phyloP scores from a whole-genome alignment of 176 grass and related monocot genomes.

The Urochloa ruziziensis region DNA sequence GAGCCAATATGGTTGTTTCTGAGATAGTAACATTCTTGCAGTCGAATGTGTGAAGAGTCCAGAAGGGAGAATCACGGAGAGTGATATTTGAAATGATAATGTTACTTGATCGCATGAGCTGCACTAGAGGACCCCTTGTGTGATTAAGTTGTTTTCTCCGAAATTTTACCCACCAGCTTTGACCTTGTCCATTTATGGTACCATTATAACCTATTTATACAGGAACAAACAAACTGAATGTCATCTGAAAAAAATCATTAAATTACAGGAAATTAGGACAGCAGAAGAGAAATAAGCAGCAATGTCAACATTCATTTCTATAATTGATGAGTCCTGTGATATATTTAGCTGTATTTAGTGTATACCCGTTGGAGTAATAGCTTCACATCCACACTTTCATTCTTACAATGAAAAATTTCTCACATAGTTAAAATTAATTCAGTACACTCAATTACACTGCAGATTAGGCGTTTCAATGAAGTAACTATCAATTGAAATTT shows the following conservation, averaged over 20 bases:
- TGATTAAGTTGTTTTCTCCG: constrained; percentile 60
- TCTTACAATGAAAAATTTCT: neutral
- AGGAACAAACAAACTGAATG: constrained; percentile 2
- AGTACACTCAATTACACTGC: no score
- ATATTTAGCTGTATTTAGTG: neutral
- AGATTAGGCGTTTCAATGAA: neutral
- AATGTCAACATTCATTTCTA: neutral
- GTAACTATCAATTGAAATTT: neutral
- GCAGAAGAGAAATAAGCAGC: constrained; percentile 7
- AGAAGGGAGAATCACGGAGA: constrained; percentile 81
- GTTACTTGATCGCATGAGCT: constrained; percentile 75
- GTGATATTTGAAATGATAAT: constrained; percentile 87
- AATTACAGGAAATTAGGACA: neutral
- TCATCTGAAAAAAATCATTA: neutral
- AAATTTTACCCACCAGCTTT: constrained; percentile 81
- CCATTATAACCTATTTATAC: constrained; percentile 74
- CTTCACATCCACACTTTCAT: constrained; percentile 1
- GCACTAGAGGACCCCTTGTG: constrained; percentile 84
- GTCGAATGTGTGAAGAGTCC: constrained; percentile 88
- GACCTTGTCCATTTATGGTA: constrained; percentile 88
- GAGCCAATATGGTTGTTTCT: constrained; percentile 77
- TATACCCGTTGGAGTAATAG: constrained; percentile 30
- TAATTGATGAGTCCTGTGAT: neutral
- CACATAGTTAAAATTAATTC: neutral
- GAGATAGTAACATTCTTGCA: constrained; percentile 84